Percentiles rank a stretch among this genome's conserved stretches.
phyloP scores from a whole-genome alignment of 768 basidiomycete species.

The Auriscalpium orientale region DNA sequence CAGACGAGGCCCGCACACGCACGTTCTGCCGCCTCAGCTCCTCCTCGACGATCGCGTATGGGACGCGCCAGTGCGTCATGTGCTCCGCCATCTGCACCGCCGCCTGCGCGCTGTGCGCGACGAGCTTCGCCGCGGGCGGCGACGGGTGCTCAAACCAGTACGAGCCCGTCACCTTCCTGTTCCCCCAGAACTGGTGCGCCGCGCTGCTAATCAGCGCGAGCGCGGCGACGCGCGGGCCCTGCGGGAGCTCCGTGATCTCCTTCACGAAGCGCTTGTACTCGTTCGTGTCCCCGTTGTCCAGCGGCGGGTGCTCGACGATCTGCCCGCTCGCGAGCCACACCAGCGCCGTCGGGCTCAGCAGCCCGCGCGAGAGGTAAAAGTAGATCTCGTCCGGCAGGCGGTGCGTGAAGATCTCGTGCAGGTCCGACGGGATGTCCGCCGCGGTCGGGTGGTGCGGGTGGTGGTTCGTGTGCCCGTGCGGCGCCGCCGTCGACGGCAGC shows the following conservation, averaged over 20 bases:
- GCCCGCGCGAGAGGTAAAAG: slow-evolving; percentile 90
- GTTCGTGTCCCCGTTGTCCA: slow-evolving; percentile 91
- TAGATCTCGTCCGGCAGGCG: slow-evolving; percentile 95
- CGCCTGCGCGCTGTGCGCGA: slow-evolving; percentile 68
- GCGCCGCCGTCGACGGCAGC: slow-evolving; percentile 38
- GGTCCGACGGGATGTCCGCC: slow-evolving; percentile 81
- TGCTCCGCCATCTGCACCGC: slow-evolving; percentile 85
- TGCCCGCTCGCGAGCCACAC: slow-evolving; percentile 92
- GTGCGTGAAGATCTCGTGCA: slow-evolving; percentile 92
- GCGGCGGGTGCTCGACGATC: slow-evolving; percentile 77
- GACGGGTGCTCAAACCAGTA: slow-evolving; percentile 75
- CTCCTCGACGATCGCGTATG: slow-evolving; percentile 80
- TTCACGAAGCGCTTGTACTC: slow-evolving; percentile 94
- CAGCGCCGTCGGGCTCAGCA: slow-evolving; percentile 81
- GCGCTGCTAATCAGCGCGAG: slow-evolving; percentile 83
- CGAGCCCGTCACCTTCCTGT: slow-evolving; percentile 58
- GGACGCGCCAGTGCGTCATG: slow-evolving; percentile 85
- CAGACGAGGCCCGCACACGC: slow-evolving; percentile 26
- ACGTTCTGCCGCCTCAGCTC: slow-evolving; percentile 96
- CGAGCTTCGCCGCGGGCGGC: slow-evolving; percentile 38
- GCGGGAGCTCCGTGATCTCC: slow-evolving; percentile 93
- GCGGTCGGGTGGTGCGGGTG: slow-evolving; percentile 66
- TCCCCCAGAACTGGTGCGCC: slow-evolving; percentile 73
- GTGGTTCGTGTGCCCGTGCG: slow-evolving; percentile 46
- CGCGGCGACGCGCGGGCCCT: slow-evolving; percentile 85